phyloP scores from a whole-genome alignment of 2,329 filamentous ascomycete genomes.

The Orbilia quercus region DNA sequence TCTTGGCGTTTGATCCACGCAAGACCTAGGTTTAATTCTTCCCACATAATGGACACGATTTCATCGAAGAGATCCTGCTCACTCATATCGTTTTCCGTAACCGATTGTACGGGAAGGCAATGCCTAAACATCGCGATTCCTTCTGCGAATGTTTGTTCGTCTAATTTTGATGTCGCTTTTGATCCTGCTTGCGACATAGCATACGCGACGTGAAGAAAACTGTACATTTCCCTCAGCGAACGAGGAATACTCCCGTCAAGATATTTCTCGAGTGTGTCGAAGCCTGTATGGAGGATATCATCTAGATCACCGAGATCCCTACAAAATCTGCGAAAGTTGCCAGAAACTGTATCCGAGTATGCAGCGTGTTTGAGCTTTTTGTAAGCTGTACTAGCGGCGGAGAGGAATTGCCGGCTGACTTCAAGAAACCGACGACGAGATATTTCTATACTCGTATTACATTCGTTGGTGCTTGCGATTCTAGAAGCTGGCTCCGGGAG shows the following conservation, averaged over 20 bases:
- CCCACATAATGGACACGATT: constrained; percentile 21
- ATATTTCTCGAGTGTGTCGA: constrained; percentile 20
- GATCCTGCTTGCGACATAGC: constrained; percentile 20
- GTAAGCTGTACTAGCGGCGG: neutral
- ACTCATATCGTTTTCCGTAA: neutral
- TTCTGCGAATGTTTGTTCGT: neutral
- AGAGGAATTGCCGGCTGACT: constrained; percentile 15
- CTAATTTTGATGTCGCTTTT: neutral
- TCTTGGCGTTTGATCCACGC: constrained; percentile 13
- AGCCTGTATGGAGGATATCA: constrained; percentile 12
- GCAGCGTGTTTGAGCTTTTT: constrained; percentile 16
- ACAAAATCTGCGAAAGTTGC: constrained; percentile 15
- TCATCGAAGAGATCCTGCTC: constrained; percentile 26
- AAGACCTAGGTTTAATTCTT: constrained; percentile 6
- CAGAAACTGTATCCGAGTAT: constrained; percentile 7
- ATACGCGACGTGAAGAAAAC: constrained; percentile 27
- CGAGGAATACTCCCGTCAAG: constrained; percentile 15
- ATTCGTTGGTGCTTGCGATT: neutral
- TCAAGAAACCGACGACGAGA: constrained; percentile 5
- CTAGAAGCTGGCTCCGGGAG: neutral
- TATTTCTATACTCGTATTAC: neutral
- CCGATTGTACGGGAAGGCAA: neutral
- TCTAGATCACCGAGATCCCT: constrained; percentile 3
- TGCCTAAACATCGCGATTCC: constrained; percentile 8
- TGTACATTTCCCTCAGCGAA: constrained; percentile 17